Conservation (phyloP, 768 basidiomycete species). For the Boletellus sp. region DNA sequence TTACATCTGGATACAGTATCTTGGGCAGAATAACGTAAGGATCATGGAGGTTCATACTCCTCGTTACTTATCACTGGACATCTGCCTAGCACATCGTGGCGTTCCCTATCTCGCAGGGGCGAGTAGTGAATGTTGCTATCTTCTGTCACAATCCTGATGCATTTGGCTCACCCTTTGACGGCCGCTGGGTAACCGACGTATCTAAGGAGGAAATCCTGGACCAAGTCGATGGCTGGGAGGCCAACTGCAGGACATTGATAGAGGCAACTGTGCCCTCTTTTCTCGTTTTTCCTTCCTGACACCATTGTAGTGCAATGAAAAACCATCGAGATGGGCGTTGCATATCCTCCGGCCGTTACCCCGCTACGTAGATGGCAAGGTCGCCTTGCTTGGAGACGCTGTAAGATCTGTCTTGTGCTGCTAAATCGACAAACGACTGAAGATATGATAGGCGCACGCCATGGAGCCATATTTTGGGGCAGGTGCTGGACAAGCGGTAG, state of each 20-base stretch:
- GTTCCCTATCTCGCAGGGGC: too few species aligned
- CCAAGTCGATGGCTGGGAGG: slow-evolving; percentile 27
- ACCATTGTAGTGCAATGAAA: slow-evolving; percentile 30
- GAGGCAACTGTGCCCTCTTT: slow-evolving; percentile 4
- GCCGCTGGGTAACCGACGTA: slow-evolving; percentile 27
- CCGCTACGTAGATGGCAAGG: slow-evolving; percentile 35
- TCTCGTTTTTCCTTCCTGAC: background rate
- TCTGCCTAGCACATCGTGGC: too few species aligned
- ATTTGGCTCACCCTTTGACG: slow-evolving; percentile 29
- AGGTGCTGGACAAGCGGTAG: slow-evolving; percentile 51
- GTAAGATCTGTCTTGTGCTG: slow-evolving; percentile 22
- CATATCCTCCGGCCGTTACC: slow-evolving; percentile 40
- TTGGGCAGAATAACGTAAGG: too few species aligned
- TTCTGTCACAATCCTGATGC: too few species aligned
- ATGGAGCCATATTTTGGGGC: slow-evolving; percentile 46
- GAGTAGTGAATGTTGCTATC: too few species aligned
- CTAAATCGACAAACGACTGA: slow-evolving; percentile 1
- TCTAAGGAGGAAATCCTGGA: slow-evolving; percentile 32
- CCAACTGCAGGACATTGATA: slow-evolving; percentile 4
- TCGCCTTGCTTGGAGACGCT: slow-evolving; percentile 49
- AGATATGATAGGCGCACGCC: slow-evolving; percentile 38
- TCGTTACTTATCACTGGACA: too few species aligned
- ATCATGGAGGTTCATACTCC: too few species aligned
- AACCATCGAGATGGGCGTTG: slow-evolving; percentile 42
- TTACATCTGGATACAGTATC: too few species aligned